Percentiles rank a stretch among this genome's conserved stretches.
phyloP scores from a whole-genome alignment of 2,329 filamentous ascomycete species.

The Keithomyces neogunnii region DNA sequence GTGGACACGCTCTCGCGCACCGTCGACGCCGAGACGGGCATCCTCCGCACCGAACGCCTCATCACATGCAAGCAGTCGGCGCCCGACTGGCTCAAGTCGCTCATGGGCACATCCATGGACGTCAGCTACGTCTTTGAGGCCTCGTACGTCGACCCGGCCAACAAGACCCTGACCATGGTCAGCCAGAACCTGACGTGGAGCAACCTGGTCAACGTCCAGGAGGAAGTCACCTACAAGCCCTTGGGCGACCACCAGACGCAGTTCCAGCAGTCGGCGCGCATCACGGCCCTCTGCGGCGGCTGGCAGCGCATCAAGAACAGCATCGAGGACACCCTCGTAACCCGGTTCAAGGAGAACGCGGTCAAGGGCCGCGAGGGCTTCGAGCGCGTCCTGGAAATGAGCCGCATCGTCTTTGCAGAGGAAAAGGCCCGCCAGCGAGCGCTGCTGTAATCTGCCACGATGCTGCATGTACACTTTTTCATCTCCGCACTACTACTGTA shows the following conservation, averaged over 20 bases:
- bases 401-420: constrained; percentile 81
- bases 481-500: not conserved
- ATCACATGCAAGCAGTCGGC: constrained; percentile 56
- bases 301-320: constrained; percentile 97
- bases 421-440: constrained; percentile 56
- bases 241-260: constrained; percentile 52
- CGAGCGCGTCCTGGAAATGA: constrained; percentile 90
- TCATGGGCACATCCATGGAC: constrained; percentile 67
- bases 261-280: constrained; percentile 83
- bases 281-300: constrained; percentile 88
- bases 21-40: constrained; percentile 48
- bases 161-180: constrained; percentile 91
- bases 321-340: constrained; percentile 87
- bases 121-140: constrained; percentile 90
- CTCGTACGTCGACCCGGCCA: constrained; percentile 79
- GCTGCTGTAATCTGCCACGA: constrained; percentile 1
- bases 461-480: not conserved
- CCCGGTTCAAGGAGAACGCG: constrained; percentile 86
- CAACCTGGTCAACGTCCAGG: constrained; percentile 83
- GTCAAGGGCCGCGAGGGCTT: constrained; percentile 87
- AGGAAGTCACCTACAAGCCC: constrained; percentile 83
- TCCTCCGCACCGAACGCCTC: constrained; percentile 53
- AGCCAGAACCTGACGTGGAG: constrained; percentile 90
- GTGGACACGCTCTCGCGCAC: constrained; percentile 81
- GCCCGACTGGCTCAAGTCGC: constrained; percentile 69